Conservation (phyloP, 2,329 filamentous ascomycete species). For the Dichotomopilus funicola region DNA sequence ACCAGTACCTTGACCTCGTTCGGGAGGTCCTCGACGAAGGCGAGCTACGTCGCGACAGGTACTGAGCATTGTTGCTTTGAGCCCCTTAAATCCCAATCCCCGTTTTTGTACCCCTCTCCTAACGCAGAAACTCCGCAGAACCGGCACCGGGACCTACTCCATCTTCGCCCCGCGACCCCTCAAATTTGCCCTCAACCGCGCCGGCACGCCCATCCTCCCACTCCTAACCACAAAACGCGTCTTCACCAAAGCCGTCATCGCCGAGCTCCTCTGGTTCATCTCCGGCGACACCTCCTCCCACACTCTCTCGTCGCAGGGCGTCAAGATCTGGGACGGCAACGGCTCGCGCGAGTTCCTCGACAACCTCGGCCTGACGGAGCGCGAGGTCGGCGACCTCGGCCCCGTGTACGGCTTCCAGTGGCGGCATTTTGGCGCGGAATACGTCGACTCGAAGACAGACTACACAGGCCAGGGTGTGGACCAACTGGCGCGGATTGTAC, state of each 20-base stretch:
- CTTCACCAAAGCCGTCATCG: conserved; percentile 82
- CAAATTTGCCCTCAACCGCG: conserved; percentile 72
- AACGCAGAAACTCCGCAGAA: conserved; percentile 43
- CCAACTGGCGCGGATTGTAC: conserved; percentile 83
- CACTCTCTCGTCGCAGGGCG: conserved; percentile 67
- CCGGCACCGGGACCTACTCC: conserved; percentile 86
- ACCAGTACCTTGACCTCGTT: conserved; percentile 89
- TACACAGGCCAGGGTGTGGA: conserved; percentile 88
- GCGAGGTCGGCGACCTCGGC: conserved; percentile 81
- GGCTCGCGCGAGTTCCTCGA: conserved; percentile 88
- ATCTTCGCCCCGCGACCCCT: conserved; percentile 83
- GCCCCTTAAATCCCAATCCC: background rate
- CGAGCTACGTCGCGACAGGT: conserved; percentile 85
- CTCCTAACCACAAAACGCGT: conserved; percentile 97
- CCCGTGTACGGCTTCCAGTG: conserved; percentile 98
- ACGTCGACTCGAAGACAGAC: conserved; percentile 69
- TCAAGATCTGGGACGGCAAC: conserved; percentile 99
- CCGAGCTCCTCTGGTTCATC: conserved; percentile 95
- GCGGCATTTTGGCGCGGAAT: conserved; percentile 94
- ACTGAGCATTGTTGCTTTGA: conserved; percentile 16
- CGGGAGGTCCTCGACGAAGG: conserved; percentile 74
- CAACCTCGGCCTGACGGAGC: conserved; percentile 70
- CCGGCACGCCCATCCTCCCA: conserved; percentile 63
- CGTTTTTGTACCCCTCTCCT: background rate
- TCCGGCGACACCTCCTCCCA: conserved; percentile 74